Conservation (phyloP, 2,329 filamentous ascomycete genomes). For the Aspergillus terreus region DNA sequence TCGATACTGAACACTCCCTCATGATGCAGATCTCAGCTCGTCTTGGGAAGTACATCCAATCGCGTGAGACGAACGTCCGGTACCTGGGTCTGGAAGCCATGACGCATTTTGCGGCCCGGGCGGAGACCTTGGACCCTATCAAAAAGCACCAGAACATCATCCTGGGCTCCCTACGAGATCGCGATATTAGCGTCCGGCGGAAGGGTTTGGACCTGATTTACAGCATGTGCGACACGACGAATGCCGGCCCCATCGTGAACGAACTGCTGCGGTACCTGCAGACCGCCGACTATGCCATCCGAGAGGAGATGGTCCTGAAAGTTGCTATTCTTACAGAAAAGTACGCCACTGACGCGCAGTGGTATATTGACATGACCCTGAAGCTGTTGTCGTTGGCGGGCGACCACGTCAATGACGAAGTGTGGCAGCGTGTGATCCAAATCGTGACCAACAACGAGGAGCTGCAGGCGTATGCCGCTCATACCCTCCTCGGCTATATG, state of each 20-base stretch:
- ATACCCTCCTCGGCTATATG: conserved; percentile 87
- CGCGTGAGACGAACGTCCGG: conserved; percentile 92
- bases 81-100: conserved; percentile 96
- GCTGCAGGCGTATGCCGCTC: conserved; percentile 90
- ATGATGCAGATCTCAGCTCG: conserved; percentile 95
- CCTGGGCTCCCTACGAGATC: conserved; percentile 85
- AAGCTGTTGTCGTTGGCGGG: conserved; percentile 93
- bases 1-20: conserved; percentile 88
- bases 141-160: conserved; percentile 98
- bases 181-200: conserved; percentile 93
- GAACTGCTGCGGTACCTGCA: conserved; percentile 93
- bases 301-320: conserved; percentile 98
- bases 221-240: conserved; percentile 98
- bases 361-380: conserved; percentile 98
- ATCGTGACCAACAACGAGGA: conserved; percentile 99
- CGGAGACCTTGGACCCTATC: conserved; percentile 93
- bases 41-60: conserved; percentile 93
- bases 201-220: conserved; percentile 95
- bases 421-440: conserved; percentile 98
- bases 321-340: conserved; percentile 98
- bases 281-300: conserved; percentile 93
- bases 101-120: conserved; percentile 91
- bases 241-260: conserved; percentile 86
- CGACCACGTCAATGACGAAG: conserved; percentile 97
- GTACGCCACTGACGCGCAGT: conserved; percentile 96